A percentile compares a stretch with the other conserved stretches of the same genome.
These are phyloP conservation scores for Omphalea diandra DNA, from an alignment of 441 rosid genomes.

Conservation along the genomic window DNA sequence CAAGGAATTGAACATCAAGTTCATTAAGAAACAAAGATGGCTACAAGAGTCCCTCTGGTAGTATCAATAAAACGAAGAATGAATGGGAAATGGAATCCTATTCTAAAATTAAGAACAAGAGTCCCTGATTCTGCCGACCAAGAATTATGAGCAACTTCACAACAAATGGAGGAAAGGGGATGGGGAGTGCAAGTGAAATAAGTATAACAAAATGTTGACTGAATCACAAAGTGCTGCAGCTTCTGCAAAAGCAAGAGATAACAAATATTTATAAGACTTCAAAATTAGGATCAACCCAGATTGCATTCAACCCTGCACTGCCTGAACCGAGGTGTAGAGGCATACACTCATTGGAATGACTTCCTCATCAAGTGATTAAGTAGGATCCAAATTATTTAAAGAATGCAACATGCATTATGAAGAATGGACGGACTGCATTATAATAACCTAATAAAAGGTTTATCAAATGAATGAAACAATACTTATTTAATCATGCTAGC, in stretches of 20 bases:
- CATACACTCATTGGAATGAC: background rate
- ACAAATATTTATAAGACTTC: conserved; percentile 2
- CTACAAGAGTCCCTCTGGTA: too few species aligned
- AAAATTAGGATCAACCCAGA: conserved; percentile 11
- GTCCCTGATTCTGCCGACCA: background rate
- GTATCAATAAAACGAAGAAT: too few species aligned
- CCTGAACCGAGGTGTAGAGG: background rate
- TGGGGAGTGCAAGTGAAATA: background rate
- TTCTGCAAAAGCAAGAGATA: conserved; percentile 48
- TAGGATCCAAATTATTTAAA: background rate
- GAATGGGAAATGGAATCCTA: too few species aligned
- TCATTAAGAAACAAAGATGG: too few species aligned
- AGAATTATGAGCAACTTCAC: background rate
- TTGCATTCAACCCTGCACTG: background rate
- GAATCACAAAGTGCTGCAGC: conserved; percentile 51
- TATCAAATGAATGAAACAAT: background rate
- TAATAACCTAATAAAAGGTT: background rate
- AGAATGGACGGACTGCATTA: background rate
- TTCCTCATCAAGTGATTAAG: background rate
- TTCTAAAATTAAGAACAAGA: too few species aligned
- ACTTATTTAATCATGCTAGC: background rate
- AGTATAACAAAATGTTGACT: background rate
- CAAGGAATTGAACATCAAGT: too few species aligned
- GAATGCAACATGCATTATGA: background rate
- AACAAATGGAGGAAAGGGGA: background rate